Evolutionary conservation across 495 filamentous ascomycete species (phyloP).

Genomic region (Coniosporium apollinis): DNA sequence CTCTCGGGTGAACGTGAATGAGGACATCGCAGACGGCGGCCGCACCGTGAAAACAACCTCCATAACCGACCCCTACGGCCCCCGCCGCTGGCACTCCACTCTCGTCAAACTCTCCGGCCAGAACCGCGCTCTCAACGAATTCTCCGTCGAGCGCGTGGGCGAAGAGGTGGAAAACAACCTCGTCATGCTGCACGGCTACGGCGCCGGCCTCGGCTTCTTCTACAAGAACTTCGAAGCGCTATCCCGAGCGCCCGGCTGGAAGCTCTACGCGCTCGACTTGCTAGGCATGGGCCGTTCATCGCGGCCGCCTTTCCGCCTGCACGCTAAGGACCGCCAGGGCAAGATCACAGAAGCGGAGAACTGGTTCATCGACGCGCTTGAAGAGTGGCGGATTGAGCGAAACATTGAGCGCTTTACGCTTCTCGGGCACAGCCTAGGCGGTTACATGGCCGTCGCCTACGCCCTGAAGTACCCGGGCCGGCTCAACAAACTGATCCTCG

Average conservation of each 20-base stretch:
- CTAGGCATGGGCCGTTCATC: constrained; percentile 87
- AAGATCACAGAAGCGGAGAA: constrained; percentile 83
- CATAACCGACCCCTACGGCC: constrained; percentile 64
- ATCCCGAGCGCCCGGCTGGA: constrained; percentile 64
- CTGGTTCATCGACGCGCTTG: constrained; percentile 91
- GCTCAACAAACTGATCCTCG: constrained; percentile 88
- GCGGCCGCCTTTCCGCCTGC: constrained; percentile 66
- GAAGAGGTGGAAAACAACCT: constrained; percentile 65
- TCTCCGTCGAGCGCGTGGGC: constrained; percentile 68
- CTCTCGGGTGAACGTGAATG: constrained; percentile 20
- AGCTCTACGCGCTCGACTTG: constrained; percentile 78
- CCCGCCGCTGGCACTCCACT: constrained; percentile 68
- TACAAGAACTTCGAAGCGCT: constrained; percentile 93
- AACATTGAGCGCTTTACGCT: constrained; percentile 88
- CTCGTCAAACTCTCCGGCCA: constrained; percentile 75
- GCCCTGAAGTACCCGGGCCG: constrained; percentile 89
- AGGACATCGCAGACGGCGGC: constrained; percentile 26
- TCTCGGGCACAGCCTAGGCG: constrained; percentile 81
- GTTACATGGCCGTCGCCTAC: constrained; percentile 88
- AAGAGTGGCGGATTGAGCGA: constrained; percentile 81
- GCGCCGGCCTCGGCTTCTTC: constrained; percentile 89
- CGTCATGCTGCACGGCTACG: constrained; percentile 97
- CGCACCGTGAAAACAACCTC: constrained; percentile 33
- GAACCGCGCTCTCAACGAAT: constrained; percentile 79
- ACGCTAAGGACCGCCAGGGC: constrained; percentile 60